These are phyloP conservation scores for Wickerhamomyces pijperi DNA, from an alignment of 805 yeast genomes.

Conservation along the genomic window DNA sequence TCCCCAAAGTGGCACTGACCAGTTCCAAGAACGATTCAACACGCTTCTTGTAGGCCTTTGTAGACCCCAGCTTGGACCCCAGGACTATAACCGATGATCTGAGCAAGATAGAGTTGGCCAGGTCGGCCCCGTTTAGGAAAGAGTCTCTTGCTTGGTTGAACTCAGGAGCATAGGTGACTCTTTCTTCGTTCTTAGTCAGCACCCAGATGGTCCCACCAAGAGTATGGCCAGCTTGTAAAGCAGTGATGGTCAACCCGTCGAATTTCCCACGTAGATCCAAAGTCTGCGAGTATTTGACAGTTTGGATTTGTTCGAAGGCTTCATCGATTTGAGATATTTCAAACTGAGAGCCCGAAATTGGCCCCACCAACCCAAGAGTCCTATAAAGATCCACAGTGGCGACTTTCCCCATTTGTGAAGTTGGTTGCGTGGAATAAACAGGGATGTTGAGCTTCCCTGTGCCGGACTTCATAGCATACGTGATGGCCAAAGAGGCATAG, in stretches of 20 bases:
- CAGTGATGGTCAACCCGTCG: conserved; percentile 58
- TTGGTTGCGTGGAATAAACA: conserved; percentile 84
- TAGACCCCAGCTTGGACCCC: conserved; percentile 56
- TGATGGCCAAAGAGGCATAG: conserved; percentile 54
- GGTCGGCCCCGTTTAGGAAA: conserved; percentile 61
- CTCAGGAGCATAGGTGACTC: conserved; percentile 76
- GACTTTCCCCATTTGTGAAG: conserved; percentile 74
- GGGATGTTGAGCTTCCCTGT: conserved; percentile 42
- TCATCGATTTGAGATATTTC: conserved; percentile 70
- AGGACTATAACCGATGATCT: conserved; percentile 82
- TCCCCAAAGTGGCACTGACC: conserved; percentile 53
- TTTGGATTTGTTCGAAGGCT: conserved; percentile 58
- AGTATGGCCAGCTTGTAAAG: conserved; percentile 85
- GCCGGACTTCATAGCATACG: conserved; percentile 10
- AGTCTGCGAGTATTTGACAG: conserved; percentile 74
- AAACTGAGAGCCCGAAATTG: conserved; percentile 41
- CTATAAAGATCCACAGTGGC: conserved; percentile 78
- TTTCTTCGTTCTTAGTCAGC: conserved; percentile 57
- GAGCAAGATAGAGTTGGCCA: conserved; percentile 49
- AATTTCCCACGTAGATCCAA: conserved; percentile 46
- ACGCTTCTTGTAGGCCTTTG: conserved; percentile 33
- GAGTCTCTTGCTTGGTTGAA: conserved; percentile 94
- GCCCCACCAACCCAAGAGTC: conserved; percentile 65
- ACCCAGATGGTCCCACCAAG: conserved; percentile 93
- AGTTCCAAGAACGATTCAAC: conserved; percentile 52